Percentiles rank a stretch among this genome's conserved stretches.
Conservation (phyloP, 768 basidiomycete species). For the Mycena latifolia region DNA sequence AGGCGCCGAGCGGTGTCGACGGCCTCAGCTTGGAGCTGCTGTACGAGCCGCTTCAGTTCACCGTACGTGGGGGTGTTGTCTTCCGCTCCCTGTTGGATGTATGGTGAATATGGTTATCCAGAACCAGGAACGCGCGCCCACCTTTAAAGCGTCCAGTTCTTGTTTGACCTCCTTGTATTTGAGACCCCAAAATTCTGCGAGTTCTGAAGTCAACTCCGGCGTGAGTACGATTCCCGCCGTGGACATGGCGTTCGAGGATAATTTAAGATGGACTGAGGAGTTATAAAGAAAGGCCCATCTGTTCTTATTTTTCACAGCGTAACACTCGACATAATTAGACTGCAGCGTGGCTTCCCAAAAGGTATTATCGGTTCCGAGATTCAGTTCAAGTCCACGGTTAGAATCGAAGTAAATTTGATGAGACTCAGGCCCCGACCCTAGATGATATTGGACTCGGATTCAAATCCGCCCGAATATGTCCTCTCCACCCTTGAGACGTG, state of each 20-base stretch:
- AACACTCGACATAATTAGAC: neutral
- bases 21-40: conserved; percentile 1
- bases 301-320: too few species aligned
- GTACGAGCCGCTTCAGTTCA: neutral
- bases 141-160: conserved; percentile 14
- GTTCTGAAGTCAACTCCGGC: conserved; percentile 10
- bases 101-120: neutral
- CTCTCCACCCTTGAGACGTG: conserved; percentile 32
- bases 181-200: conserved; percentile 29
- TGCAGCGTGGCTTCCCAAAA: neutral
- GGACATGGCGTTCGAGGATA: conserved; percentile 20
- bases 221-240: conserved; percentile 1
- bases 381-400: neutral
- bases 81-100: neutral
- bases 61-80: conserved; percentile 4
- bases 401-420: conserved; percentile 2
- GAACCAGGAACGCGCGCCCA: neutral
- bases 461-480: conserved; percentile 9
- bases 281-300: too few species aligned
- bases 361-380: neutral
- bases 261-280: too few species aligned
- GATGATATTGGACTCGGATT: neutral
- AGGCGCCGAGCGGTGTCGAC: conserved; percentile 3
- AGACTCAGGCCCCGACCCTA: neutral
- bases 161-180: conserved; percentile 21